Evolutionary conservation across 371 early-diverging fungal genomes (phyloP).

Genomic region (Mortierella sp.): DNA sequence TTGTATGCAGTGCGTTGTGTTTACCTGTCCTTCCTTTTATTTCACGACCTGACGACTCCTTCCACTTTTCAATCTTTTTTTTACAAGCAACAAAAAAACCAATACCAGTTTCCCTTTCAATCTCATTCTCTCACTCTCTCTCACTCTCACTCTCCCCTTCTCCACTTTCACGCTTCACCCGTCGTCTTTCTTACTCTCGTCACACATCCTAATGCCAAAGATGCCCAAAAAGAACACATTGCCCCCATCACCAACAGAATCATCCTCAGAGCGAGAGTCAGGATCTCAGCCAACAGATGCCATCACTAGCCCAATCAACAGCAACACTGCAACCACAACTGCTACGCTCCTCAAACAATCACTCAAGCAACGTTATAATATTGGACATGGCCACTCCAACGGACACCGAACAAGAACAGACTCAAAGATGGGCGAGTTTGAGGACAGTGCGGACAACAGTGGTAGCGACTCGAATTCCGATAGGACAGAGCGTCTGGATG

Average conservation of each 20-base stretch:
- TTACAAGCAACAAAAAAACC: background rate
- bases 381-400: conserved; percentile 6
- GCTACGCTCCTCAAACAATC: conserved; percentile 18
- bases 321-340: conserved; percentile 11
- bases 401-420: conserved; percentile 25
- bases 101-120: background rate
- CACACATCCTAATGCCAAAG: conserved; percentile 12
- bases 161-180: background rate
- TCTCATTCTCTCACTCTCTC: no score
- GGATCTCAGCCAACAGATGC: background rate
- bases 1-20: no score
- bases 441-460: conserved; percentile 22
- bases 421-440: conserved; percentile 24
- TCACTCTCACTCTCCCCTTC: no score
- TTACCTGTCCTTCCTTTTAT: background rate
- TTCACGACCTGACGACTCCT: background rate
- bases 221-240: background rate
- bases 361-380: conserved; percentile 22
- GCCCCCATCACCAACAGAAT: background rate
- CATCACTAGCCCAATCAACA: background rate
- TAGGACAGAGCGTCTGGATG: conserved; percentile 12
- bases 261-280: background rate
- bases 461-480: conserved; percentile 38
- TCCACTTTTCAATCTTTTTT: background rate
- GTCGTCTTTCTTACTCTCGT: background rate